Percentiles rank a stretch among this genome's conserved stretches.
Evolutionary conservation across 768 basidiomycete genomes (phyloP).

Genomic region (Gelatoporia subvermispora): DNA sequence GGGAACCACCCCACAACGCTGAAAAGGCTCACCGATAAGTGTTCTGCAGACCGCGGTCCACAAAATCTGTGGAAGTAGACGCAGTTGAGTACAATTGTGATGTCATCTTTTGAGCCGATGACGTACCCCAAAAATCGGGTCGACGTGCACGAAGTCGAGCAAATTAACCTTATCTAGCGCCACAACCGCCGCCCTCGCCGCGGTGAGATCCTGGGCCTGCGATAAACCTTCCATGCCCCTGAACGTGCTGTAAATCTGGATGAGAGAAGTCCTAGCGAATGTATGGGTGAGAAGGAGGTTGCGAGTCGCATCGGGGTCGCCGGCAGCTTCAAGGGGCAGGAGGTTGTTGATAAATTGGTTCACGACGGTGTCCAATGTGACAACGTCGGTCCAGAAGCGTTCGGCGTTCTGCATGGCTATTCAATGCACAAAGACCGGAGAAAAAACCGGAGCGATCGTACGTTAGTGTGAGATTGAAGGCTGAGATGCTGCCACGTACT

Average conservation of each 20-base stretch:
- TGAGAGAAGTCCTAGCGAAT: constrained; percentile 10
- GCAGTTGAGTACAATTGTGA: background rate
- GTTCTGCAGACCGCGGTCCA: constrained; percentile 16
- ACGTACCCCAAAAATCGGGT: constrained; percentile 16
- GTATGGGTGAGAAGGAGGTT: too few species aligned
- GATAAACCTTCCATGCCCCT: constrained; percentile 29
- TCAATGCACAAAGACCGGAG: background rate
- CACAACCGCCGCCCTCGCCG: constrained; percentile 6
- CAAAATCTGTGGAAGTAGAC: constrained; percentile 12
- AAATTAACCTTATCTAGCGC: constrained; percentile 6
- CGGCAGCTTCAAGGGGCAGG: constrained; percentile 11
- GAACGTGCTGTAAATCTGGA: constrained; percentile 49
- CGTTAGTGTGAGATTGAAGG: background rate
- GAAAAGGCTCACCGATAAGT: constrained; percentile 17
- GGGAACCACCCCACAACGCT: background rate
- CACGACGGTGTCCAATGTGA: constrained; percentile 15
- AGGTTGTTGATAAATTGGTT: constrained; percentile 18
- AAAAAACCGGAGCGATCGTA: background rate
- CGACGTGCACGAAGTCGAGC: constrained; percentile 3
- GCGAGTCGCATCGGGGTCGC: background rate
- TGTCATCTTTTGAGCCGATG: background rate
- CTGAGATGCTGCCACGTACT: constrained; percentile 13
- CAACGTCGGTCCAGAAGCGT: constrained; percentile 11
- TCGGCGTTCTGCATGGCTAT: constrained; percentile 2
- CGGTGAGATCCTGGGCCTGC: constrained; percentile 17